These are phyloP conservation scores for Sporothrix luriei DNA, from an alignment of 2,329 filamentous ascomycete genomes.

Conservation along the genomic window DNA sequence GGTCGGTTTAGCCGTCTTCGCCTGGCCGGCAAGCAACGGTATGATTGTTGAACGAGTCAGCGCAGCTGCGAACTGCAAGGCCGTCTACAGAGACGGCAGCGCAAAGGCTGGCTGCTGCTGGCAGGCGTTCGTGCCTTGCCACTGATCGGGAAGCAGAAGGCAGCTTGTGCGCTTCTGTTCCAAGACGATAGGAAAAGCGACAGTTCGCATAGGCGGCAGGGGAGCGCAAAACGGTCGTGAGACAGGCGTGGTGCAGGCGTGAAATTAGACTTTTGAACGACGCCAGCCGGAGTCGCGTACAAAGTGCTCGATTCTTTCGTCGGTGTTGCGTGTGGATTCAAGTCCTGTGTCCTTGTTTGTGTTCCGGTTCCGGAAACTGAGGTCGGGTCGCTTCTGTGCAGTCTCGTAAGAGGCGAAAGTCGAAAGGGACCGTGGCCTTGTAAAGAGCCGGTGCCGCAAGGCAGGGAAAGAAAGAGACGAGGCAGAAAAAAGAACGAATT, in stretches of 20 bases:
- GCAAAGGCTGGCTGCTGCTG: not conserved
- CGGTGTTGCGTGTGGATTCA: not conserved
- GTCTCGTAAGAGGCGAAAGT: not conserved
- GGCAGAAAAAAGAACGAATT: not conserved
- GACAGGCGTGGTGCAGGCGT: not conserved
- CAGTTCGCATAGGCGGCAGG: not conserved
- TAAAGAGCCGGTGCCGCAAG: not conserved
- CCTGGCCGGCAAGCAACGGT: not conserved
- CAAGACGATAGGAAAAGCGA: not conserved
- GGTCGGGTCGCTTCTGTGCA: constrained; percentile 11
- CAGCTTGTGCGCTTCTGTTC: not conserved
- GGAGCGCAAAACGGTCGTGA: not conserved
- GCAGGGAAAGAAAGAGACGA: too few relatives aligned
- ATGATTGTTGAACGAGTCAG: not conserved
- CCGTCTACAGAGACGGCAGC: not conserved
- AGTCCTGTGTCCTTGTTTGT: not conserved
- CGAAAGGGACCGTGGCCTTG: not conserved
- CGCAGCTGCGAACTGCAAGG: constrained; percentile 4
- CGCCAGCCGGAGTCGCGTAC: constrained; percentile 6
- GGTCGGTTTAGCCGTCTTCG: constrained; percentile 5
- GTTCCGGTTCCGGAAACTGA: constrained; percentile 4
- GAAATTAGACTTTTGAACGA: constrained; percentile 8
- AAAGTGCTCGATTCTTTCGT: not conserved
- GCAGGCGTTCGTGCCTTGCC: not conserved
- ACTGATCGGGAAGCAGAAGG: not conserved